Evolutionary conservation across 2,329 filamentous ascomycete genomes (phyloP).

Genomic region (Aureobasidium namibiae): DNA sequence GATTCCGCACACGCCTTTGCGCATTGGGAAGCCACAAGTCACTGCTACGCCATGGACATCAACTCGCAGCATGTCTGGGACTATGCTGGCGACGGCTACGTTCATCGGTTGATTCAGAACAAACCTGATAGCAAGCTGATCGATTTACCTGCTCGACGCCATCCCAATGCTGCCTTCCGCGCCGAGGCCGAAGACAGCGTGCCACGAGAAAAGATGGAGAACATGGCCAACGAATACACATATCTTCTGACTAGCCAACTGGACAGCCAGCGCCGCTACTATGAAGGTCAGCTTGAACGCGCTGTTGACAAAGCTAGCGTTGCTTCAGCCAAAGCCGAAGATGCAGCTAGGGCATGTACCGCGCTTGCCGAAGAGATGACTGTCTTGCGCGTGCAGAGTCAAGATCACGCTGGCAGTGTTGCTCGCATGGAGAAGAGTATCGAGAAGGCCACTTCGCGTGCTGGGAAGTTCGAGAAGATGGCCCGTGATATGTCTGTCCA

Average conservation of each 20-base stretch:
- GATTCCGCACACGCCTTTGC: conserved; percentile 89
- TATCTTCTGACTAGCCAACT: conserved; percentile 88
- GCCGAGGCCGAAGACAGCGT: conserved; percentile 55
- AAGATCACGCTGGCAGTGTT: conserved; percentile 47
- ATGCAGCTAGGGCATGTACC: conserved; percentile 45
- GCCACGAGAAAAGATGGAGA: conserved; percentile 62
- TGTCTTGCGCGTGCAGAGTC: conserved; percentile 47
- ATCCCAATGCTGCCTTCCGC: conserved; percentile 31
- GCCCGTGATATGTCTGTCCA: conserved; percentile 67
- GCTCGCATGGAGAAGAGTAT: conserved; percentile 65
- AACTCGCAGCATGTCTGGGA: conserved; percentile 96
- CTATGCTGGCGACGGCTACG: conserved; percentile 90
- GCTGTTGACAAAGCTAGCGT: conserved; percentile 81
- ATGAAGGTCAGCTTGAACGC: conserved; percentile 83
- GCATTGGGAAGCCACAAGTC: conserved; percentile 82
- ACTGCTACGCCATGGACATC: conserved; percentile 88
- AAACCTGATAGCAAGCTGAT: conserved; percentile 89
- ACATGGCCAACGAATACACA: conserved; percentile 87
- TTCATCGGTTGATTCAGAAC: conserved; percentile 88
- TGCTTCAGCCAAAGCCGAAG: conserved; percentile 59
- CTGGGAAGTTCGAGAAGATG: conserved; percentile 64
- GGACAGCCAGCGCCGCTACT: conserved; percentile 86
- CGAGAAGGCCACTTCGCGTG: conserved; percentile 58
- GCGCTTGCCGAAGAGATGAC: conserved; percentile 44
- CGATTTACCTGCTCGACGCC: conserved; percentile 59